phyloP scores from a whole-genome alignment of 192 early-diverging fungal genomes.

The Endogone sp. region DNA sequence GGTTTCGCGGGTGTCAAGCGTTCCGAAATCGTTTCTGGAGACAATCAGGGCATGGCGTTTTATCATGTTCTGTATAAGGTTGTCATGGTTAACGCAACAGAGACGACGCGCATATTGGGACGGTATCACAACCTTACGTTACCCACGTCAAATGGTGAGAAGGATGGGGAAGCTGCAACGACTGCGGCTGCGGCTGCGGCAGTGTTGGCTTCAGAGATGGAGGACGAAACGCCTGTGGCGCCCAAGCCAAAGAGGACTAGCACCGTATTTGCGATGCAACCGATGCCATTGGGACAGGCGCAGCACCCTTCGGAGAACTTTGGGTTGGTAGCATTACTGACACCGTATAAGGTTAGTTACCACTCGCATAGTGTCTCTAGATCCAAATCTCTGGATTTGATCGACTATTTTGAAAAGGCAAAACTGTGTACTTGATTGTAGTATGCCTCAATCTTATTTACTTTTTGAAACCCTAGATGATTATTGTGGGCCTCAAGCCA shows the following conservation, averaged over 20 bases:
- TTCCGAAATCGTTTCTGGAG: constrained; percentile 49
- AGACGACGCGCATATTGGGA: constrained; percentile 52
- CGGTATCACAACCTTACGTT: constrained; percentile 40
- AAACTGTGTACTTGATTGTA: too few species aligned
- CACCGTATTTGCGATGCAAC: constrained; percentile 55
- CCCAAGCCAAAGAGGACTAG: constrained; percentile 45
- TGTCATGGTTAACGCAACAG: constrained; percentile 54
- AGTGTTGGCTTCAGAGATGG: neutral
- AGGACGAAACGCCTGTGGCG: neutral
- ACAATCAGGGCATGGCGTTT: constrained; percentile 59
- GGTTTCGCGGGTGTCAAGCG: constrained; percentile 53
- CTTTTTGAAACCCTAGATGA: constrained; percentile 36
- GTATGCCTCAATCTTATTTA: too few species aligned
- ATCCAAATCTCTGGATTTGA: neutral
- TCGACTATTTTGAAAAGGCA: too few species aligned
- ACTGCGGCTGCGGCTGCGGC: constrained; percentile 10
- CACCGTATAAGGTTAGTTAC: constrained; percentile 49
- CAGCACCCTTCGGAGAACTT: constrained; percentile 50
- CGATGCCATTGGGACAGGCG: constrained; percentile 50
- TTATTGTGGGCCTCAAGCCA: constrained; percentile 55
- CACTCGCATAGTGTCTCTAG: neutral
- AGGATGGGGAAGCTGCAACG: neutral
- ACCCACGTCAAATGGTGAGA: neutral
- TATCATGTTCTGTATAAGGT: constrained; percentile 55
- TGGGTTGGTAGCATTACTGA: constrained; percentile 54